Evolutionary conservation across 345 rosid genomes (phyloP).

Genomic region (Lepidium aucheri): DNA sequence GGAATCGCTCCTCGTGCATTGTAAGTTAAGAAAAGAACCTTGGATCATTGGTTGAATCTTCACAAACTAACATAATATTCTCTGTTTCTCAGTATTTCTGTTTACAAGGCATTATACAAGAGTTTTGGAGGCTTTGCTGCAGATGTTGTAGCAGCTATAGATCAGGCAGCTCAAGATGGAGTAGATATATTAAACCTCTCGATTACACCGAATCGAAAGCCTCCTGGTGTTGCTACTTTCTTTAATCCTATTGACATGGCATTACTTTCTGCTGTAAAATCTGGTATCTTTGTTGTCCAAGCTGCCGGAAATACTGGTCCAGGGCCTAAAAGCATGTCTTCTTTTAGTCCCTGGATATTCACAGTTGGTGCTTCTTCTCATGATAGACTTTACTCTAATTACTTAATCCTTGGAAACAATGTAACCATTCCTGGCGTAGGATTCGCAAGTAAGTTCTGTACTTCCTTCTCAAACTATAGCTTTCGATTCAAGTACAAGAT

Average conservation of each 20-base stretch:
- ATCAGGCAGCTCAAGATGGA: constrained; percentile 99
- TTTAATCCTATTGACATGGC: constrained; percentile 98
- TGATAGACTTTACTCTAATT: constrained; percentile 71
- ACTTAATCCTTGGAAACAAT: constrained; percentile 70
- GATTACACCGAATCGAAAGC: constrained; percentile 87
- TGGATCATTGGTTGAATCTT: background rate
- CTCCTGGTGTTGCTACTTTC: constrained; percentile 87
- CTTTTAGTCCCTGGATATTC: constrained; percentile 97
- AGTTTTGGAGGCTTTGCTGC: constrained; percentile 98
- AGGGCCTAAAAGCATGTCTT: constrained; percentile 84
- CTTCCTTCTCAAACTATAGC: background rate
- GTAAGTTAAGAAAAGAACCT: constrained; percentile 38
- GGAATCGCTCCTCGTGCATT: constrained; percentile 98
- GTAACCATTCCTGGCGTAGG: constrained; percentile 72
- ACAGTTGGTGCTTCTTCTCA: constrained; percentile 95
- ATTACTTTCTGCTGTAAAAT: constrained; percentile 75
- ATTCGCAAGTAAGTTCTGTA: constrained; percentile 63
- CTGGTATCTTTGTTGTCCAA: constrained; percentile 88
- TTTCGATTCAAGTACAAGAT: background rate
- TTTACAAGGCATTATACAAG: constrained; percentile 91
- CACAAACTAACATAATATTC: background rate
- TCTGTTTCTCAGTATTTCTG: constrained; percentile 50
- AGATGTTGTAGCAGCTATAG: constrained; percentile 96
- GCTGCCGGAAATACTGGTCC: constrained; percentile 99
- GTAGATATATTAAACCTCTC: constrained; percentile 86